Evolutionary conservation across 345 rosid genomes (phyloP).

Genomic region (Laguncularia racemosa): DNA sequence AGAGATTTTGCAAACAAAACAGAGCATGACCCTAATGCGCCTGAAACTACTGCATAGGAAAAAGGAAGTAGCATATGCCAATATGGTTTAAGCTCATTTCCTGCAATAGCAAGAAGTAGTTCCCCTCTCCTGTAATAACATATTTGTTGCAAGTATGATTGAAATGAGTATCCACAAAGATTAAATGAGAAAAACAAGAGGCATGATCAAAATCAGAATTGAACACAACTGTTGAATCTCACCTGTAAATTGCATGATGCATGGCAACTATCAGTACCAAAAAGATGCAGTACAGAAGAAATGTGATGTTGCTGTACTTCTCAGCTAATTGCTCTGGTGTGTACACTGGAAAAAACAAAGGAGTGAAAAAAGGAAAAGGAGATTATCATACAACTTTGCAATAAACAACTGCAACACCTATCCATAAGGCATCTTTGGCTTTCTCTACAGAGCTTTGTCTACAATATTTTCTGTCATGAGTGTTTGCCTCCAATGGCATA

Average conservation of each 20-base stretch:
- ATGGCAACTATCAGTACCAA: constrained; percentile 59
- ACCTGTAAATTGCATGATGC: constrained; percentile 79
- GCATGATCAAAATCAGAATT: background rate
- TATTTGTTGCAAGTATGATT: background rate
- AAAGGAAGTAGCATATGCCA: constrained; percentile 92
- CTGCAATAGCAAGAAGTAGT: constrained; percentile 52
- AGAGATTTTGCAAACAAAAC: constrained; percentile 98
- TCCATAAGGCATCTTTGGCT: too few relatives aligned
- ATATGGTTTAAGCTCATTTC: constrained; percentile 67
- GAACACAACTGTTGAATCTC: constrained; percentile 4
- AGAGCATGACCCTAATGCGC: constrained; percentile 96
- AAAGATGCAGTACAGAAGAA: constrained; percentile 75
- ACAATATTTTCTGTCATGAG: too few relatives aligned
- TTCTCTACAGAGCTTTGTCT: too few relatives aligned
- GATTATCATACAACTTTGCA: background rate
- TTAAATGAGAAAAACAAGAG: background rate
- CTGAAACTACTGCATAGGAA: constrained; percentile 95
- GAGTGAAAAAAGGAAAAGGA: background rate
- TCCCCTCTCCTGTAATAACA: constrained; percentile 70
- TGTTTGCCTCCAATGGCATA: too few relatives aligned
- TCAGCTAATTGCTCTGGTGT: constrained; percentile 95
- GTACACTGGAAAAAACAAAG: constrained; percentile 48
- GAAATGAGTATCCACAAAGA: background rate
- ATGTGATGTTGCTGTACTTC: constrained; percentile 79
- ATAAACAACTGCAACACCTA: background rate